Conservation (phyloP, 139 green algal species). For the Micractinium conductrix region DNA sequence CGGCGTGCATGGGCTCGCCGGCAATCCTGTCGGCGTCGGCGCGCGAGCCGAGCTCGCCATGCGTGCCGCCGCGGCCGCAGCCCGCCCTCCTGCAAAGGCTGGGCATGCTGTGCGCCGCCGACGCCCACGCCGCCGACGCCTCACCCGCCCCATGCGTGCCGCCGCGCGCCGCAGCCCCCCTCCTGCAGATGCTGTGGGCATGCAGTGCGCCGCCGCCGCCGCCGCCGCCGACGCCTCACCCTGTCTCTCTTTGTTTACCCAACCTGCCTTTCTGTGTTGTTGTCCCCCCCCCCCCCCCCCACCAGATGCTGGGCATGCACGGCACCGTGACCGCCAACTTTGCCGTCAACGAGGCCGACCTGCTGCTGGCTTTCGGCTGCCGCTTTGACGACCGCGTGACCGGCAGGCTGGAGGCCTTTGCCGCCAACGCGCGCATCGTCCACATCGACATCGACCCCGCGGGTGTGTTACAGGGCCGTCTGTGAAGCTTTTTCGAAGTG, state of each 20-base stretch:
- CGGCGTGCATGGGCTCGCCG: too few relatives aligned
- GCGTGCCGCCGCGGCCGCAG: too few relatives aligned
- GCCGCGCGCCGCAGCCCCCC: too few relatives aligned
- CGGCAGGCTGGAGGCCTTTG: slow-evolving; percentile 97
- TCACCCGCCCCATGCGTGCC: too few relatives aligned
- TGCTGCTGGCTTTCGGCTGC: slow-evolving; percentile 96
- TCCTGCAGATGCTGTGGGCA: slow-evolving; percentile 96
- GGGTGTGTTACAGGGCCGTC: neutral
- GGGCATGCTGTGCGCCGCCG: too few relatives aligned
- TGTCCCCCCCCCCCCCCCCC: too few relatives aligned
- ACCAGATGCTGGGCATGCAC: slow-evolving; percentile 99
- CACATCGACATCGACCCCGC: slow-evolving; percentile 99
- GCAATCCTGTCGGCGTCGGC: too few relatives aligned
- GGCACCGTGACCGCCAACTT: slow-evolving; percentile 96
- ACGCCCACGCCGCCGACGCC: too few relatives aligned
- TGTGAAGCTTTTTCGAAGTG: too few relatives aligned
- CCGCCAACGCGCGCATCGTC: slow-evolving; percentile 88
- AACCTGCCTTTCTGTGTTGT: neutral
- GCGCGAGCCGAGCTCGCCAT: too few relatives aligned
- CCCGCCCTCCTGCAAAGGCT: too few relatives aligned
- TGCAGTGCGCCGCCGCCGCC: slow-evolving; percentile 97
- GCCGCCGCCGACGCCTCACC: neutral
- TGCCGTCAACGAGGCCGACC: slow-evolving; percentile 92
- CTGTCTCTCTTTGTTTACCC: neutral
- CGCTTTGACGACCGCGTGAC: slow-evolving; percentile 99